A percentile compares a stretch with the other conserved stretches of the same genome.
Conservation (phyloP, 2,329 filamentous ascomycete genomes). For the Diaporthe nobilis region DNA sequence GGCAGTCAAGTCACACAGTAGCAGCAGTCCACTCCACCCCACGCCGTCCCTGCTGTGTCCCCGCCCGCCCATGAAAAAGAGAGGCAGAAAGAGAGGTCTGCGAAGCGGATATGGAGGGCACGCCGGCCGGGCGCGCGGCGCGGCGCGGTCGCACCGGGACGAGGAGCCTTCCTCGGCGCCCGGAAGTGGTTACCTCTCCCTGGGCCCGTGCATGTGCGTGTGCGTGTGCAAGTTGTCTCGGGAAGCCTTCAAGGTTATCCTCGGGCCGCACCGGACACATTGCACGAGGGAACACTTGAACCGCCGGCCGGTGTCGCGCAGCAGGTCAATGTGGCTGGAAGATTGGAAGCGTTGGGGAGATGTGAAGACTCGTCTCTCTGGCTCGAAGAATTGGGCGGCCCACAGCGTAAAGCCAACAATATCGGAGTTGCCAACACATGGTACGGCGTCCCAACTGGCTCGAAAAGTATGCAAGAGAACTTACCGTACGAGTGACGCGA, state of each 20-base stretch:
- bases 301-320: conserved; percentile 16
- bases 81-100: background rate
- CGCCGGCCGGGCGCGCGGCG: background rate
- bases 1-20: background rate
- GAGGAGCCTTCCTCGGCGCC: background rate
- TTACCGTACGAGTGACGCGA: background rate
- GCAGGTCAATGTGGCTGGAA: background rate
- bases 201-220: conserved; percentile 4
- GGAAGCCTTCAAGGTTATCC: conserved; percentile 31
- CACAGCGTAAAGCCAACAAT: background rate
- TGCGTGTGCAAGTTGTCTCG: conserved; percentile 24
- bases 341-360: background rate
- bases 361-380: background rate
- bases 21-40: background rate
- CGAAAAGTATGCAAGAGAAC: background rate
- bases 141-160: background rate
- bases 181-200: background rate
- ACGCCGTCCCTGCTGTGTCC: background rate
- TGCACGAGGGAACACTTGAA: conserved; percentile 9
- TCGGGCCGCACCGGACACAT: conserved; percentile 14
- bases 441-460: background rate
- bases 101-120: background rate
- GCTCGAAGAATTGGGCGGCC: background rate
- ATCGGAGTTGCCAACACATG: background rate
- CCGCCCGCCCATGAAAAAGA: background rate